Percentiles rank a stretch among this genome's conserved stretches.
Conservation (phyloP, 2,329 filamentous ascomycete species). For the Xylaria arbuscula region DNA sequence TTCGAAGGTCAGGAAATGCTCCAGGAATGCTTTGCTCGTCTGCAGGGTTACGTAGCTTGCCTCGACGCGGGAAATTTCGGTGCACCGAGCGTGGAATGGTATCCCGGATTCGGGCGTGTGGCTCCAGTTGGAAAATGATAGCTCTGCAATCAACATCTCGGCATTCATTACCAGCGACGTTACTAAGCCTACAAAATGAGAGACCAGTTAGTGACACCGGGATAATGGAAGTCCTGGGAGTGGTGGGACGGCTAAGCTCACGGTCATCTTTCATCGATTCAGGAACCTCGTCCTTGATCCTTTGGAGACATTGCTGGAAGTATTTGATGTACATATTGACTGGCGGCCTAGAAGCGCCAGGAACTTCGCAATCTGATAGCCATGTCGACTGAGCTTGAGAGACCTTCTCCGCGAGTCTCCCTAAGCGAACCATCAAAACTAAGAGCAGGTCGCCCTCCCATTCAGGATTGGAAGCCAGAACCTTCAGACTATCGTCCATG, state of each 20-base stretch:
- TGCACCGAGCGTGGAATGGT: slow-evolving; percentile 12
- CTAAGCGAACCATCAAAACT: slow-evolving; percentile 47
- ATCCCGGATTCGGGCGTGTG: slow-evolving; percentile 8
- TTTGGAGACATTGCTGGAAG: slow-evolving; percentile 45
- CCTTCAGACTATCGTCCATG: slow-evolving; percentile 66
- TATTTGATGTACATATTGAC: slow-evolving; percentile 48
- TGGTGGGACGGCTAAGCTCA: slow-evolving; percentile 38
- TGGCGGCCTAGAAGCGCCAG: slow-evolving; percentile 34
- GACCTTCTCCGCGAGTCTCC: slow-evolving; percentile 44
- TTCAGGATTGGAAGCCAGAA: slow-evolving; percentile 59
- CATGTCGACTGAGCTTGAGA: slow-evolving; percentile 36
- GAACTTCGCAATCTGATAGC: slow-evolving; percentile 14
- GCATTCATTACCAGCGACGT: slow-evolving; percentile 51
- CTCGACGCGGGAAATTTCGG: slow-evolving; percentile 40
- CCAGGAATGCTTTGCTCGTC: slow-evolving; percentile 42
- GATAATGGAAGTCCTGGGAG: neutral
- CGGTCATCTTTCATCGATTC: slow-evolving; percentile 46
- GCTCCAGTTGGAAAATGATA: slow-evolving; percentile 44
- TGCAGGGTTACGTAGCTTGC: slow-evolving; percentile 43
- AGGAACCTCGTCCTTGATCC: slow-evolving; percentile 43
- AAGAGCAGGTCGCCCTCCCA: slow-evolving; percentile 62
- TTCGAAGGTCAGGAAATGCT: slow-evolving; percentile 44
- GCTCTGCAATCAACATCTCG: slow-evolving; percentile 55
- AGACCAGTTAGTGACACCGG: slow-evolving; percentile 1
- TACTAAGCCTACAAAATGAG: slow-evolving; percentile 49